A percentile compares a stretch with the other conserved stretches of the same genome.
phyloP scores from a whole-genome alignment of 768 basidiomycete genomes.

The Phaeotremella fagi region DNA sequence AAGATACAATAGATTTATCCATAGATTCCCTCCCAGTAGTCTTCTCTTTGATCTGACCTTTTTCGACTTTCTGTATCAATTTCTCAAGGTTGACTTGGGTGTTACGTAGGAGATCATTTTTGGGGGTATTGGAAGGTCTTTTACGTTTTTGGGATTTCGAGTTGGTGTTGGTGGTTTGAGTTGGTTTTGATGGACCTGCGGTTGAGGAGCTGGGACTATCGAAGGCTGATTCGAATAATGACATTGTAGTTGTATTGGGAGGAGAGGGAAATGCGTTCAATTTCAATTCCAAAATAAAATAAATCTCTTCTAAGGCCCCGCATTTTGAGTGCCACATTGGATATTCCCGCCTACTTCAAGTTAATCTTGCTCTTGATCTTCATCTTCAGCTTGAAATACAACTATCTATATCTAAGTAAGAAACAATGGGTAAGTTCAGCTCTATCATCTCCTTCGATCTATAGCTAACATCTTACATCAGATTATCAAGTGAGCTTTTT shows the following conservation, averaged over 20 bases:
- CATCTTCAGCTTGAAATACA: neutral
- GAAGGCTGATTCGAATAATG: constrained; percentile 37
- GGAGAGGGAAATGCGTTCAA: no score
- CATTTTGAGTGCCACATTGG: neutral
- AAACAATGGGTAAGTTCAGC: constrained; percentile 23
- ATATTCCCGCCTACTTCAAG: neutral
- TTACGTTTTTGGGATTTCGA: constrained; percentile 29
- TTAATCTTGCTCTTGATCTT: neutral
- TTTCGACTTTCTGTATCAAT: constrained; percentile 40
- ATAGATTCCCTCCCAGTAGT: constrained; percentile 21
- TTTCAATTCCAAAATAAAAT: no score
- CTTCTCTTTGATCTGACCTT: constrained; percentile 20
- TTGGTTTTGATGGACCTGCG: constrained; percentile 11
- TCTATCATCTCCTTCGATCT: neutral
- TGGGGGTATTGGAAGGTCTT: constrained; percentile 10
- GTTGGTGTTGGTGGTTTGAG: neutral
- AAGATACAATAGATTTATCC: constrained; percentile 8
- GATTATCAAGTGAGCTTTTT: constrained; percentile 36
- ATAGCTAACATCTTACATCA: neutral
- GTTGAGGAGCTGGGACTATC: constrained; percentile 13
- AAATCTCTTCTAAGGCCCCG: no score
- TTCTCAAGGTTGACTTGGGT: constrained; percentile 43
- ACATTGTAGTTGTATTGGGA: constrained; percentile 19
- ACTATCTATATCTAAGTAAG: neutral
- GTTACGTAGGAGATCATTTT: constrained; percentile 13